phyloP scores from a whole-genome alignment of 768 basidiomycete species.

The Termitomyces sp. region DNA sequence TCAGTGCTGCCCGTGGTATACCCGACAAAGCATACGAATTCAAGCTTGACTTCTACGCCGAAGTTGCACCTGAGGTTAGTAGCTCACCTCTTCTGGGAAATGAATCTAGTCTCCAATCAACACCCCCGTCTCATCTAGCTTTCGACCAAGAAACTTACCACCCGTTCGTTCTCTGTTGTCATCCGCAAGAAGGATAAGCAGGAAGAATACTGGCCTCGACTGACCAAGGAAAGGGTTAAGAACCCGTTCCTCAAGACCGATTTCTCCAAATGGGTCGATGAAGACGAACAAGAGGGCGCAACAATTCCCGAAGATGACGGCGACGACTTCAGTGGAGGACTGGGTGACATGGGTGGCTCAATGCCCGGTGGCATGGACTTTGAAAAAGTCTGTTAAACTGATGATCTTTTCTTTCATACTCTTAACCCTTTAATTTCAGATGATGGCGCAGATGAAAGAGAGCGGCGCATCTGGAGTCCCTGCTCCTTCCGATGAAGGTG shows the following conservation, averaged over 20 bases:
- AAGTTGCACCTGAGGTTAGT: constrained; percentile 73
- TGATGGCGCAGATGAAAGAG: constrained; percentile 48
- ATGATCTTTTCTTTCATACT: not conserved
- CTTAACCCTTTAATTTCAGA: constrained; percentile 24
- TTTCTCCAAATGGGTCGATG: constrained; percentile 94
- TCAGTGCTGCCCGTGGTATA: constrained; percentile 34
- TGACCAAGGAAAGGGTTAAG: constrained; percentile 85
- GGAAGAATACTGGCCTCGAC: constrained; percentile 86
- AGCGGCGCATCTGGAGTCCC: constrained; percentile 18
- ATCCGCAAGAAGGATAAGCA: constrained; percentile 79
- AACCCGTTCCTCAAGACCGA: constrained; percentile 89
- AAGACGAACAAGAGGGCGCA: constrained; percentile 88
- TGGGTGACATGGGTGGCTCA: constrained; percentile 41
- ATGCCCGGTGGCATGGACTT: constrained; percentile 56
- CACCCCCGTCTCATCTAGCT: constrained; percentile 31
- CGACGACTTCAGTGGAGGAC: constrained; percentile 39
- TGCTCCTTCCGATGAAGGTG: constrained; percentile 25
- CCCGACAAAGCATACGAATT: constrained; percentile 70
- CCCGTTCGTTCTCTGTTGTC: constrained; percentile 62
- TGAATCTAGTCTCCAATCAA: not conserved
- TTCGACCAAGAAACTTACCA: constrained; percentile 56
- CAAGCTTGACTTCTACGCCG: constrained; percentile 68
- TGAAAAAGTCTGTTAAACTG: constrained; percentile 41
- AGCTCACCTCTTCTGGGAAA: not conserved
- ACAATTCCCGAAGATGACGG: constrained; percentile 39